Conservation (phyloP, 1,284 basidiomycete species). For the Cutaneotrichosporon sp. region DNA sequence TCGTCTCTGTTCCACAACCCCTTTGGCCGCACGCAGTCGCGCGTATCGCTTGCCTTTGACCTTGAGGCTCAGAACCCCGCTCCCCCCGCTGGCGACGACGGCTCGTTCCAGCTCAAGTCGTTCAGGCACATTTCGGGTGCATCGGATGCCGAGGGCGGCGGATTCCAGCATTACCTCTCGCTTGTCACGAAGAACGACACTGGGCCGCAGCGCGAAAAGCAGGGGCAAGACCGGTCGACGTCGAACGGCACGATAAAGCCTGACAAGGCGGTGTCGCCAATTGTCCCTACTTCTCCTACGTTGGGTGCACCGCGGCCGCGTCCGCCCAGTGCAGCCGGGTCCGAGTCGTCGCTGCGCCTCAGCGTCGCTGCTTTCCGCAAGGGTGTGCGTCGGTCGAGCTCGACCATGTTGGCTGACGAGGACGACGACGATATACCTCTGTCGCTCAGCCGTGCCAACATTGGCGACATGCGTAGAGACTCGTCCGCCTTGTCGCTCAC, state of each 20-base stretch:
- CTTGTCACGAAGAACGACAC: neutral
- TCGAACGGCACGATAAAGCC: neutral
- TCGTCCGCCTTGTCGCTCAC: conserved; percentile 12
- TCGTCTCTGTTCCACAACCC: conserved; percentile 36
- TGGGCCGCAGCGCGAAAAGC: neutral
- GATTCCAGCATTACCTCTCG: conserved; percentile 8
- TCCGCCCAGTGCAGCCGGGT: conserved; percentile 30
- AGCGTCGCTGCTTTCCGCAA: conserved; percentile 39
- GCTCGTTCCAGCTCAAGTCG: conserved; percentile 42
- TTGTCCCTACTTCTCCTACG: neutral
- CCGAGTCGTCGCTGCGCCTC: conserved; percentile 25
- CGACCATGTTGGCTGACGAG: conserved; percentile 15
- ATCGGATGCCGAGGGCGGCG: conserved; percentile 11
- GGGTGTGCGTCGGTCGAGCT: conserved; percentile 34
- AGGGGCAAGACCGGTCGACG: neutral
- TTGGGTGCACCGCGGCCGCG: conserved; percentile 18
- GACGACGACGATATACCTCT: conserved; percentile 43
- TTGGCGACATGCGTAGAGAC: conserved; percentile 7
- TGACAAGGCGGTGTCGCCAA: neutral
- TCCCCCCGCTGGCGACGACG: conserved; percentile 23
- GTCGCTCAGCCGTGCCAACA: conserved; percentile 15
- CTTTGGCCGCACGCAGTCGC: conserved; percentile 33
- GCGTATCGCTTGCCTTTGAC: conserved; percentile 25
- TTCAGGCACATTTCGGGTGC: conserved; percentile 44
- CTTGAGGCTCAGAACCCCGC: conserved; percentile 12